Base-by-base conservation (phyloP, 495 filamentous ascomycete species). In the Amniculicola lignicola region DNA sequence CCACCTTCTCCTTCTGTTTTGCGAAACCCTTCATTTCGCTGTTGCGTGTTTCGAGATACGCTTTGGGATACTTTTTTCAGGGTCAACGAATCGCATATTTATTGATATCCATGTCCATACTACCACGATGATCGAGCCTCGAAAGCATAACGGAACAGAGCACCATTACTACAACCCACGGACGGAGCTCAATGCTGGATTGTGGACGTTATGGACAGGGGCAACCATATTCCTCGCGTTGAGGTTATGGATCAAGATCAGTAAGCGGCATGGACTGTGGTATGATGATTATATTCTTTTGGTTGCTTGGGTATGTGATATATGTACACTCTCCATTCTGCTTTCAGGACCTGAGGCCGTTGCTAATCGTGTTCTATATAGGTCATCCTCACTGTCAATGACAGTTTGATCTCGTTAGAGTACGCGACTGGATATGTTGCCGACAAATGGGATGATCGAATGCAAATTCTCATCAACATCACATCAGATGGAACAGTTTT, bases 401-500 rank as follows among this genome's bases (percentile, higher is more conserved):
- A 52, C 27, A 21, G 18, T 23, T 12, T 52, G 2, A 52, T 52
- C 22, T 41, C 49, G 23, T 19, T 25, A 9, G 49, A 52, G 29
- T 52, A 52, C 18, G 35, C 49, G 1, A 27, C 21, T 22, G 49
- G 49, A 6, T 52, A 52, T 42, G 49, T 52, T 14, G 15, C 43
- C 15, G 19, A 39, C 10, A 52, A 52, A 40, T 52, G 49, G 49
- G 49, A 52, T 25, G 49, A 52, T 23, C 21, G 27, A 12, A 52
- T 52, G 49, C 49, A 52, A 21, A 52, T 52, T 19, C 37, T 52
- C 3, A 52, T 52, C 49, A 52, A 52, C 49, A 31, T 52, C 9
- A 16, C 49, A 15, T 52, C 49, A 10, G 40, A 37, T 21, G 49
- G 49, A 1, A 52, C 49, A 4, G 14, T 52, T 4, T 18, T 52